These are phyloP conservation scores for Populus deltoides DNA, from an alignment of 345 rosid species.

Conservation along the genomic window DNA sequence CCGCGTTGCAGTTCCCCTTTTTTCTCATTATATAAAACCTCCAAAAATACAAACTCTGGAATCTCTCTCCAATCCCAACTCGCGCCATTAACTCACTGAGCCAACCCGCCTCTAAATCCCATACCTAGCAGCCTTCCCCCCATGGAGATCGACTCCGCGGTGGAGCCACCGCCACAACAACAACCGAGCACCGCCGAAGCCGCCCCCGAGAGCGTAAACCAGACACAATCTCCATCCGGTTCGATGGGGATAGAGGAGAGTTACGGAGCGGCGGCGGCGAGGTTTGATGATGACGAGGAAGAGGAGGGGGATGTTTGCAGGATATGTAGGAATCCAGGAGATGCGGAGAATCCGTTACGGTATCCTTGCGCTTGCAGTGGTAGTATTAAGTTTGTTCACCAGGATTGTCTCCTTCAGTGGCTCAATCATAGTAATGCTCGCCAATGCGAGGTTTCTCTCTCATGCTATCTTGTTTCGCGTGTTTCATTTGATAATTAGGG, in stretches of 20 bases:
- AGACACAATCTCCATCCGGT: slow-evolving; percentile 5
- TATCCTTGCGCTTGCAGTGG: slow-evolving; percentile 99
- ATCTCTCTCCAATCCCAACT: not conserved
- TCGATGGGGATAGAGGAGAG: slow-evolving; percentile 20
- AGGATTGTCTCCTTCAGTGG: slow-evolving; percentile 99
- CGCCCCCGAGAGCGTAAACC: not conserved
- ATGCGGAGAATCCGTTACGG: slow-evolving; percentile 78
- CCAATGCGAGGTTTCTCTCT: slow-evolving; percentile 84
- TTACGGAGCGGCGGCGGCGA: slow-evolving; percentile 20
- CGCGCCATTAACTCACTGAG: slow-evolving; percentile 15
- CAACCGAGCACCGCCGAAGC: slow-evolving; percentile 4
- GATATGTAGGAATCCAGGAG: slow-evolving; percentile 98
- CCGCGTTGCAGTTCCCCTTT: not conserved
- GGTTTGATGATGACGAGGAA: slow-evolving; percentile 66
- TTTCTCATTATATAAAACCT: not conserved
- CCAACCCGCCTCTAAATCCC: not conserved
- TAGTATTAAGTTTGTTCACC: slow-evolving; percentile 96
- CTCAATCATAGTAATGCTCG: slow-evolving; percentile 98
- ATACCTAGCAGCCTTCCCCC: not conserved
- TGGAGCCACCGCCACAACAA: slow-evolving; percentile 18
- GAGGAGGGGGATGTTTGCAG: slow-evolving; percentile 97
- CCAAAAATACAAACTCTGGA: not conserved
- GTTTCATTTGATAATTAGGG: not conserved
- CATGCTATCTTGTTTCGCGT: not conserved
- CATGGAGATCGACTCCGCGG: slow-evolving; percentile 54